phyloP scores from a whole-genome alignment of 2,329 filamentous ascomycete species.

The Diplodia seriata region DNA sequence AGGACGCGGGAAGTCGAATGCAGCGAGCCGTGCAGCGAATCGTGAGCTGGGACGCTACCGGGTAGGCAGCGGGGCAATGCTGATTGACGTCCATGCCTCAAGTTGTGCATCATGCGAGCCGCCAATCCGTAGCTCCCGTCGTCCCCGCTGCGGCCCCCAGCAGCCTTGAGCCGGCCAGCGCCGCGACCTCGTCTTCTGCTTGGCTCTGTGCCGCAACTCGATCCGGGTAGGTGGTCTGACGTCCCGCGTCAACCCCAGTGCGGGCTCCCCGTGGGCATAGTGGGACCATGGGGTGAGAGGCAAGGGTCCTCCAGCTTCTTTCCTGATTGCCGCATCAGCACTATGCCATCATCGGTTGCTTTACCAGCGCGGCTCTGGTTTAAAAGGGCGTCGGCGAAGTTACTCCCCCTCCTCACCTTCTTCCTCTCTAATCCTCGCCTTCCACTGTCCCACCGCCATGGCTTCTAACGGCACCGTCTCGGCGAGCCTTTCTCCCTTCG shows the following conservation, averaged over 20 bases:
- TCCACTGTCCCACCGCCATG: slow-evolving; percentile 2
- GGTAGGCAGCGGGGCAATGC: not conserved
- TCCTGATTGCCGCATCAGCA: slow-evolving; percentile 18
- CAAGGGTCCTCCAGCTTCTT: slow-evolving; percentile 1
- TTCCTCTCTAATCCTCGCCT: not conserved
- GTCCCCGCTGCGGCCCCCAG: not conserved
- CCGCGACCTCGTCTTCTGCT: not conserved
- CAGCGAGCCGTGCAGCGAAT: slow-evolving; percentile 7
- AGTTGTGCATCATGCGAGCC: not conserved
- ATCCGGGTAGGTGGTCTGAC: slow-evolving; percentile 25
- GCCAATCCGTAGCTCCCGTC: not conserved
- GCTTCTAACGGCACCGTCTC: slow-evolving; percentile 15
- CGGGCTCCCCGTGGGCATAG: slow-evolving; percentile 23
- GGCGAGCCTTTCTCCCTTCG: slow-evolving; percentile 69
- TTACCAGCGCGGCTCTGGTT: not conserved
- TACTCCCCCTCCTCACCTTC: slow-evolving; percentile 1
- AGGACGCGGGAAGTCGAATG: slow-evolving; percentile 10
- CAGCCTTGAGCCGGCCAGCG: slow-evolving; percentile 1
- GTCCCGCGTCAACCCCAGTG: slow-evolving; percentile 7
- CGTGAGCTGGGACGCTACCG: slow-evolving; percentile 1
- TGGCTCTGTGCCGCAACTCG: slow-evolving; percentile 13
- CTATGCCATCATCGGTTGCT: slow-evolving; percentile 21
- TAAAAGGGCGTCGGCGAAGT: not conserved
- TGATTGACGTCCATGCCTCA: slow-evolving; percentile 15
- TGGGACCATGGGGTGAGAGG: slow-evolving; percentile 25